Evolutionary conservation across 2,329 filamentous ascomycete genomes (phyloP), one percentile per base, ranked within the genome.

Genomic region (Colletotrichum sidae): DNA sequence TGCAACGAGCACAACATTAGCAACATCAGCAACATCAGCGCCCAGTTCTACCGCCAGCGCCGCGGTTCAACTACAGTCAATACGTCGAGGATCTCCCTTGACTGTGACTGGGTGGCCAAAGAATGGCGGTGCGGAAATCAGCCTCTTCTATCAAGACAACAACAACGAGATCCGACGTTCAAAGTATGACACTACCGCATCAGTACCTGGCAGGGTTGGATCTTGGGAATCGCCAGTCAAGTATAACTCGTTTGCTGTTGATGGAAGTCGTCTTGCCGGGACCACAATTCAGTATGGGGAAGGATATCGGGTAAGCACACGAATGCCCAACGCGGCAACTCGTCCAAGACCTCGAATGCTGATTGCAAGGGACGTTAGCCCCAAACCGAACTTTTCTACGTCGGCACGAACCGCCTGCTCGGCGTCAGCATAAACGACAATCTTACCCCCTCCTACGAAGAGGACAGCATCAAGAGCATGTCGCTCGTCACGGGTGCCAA

Each of bases 391-490:
- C 11, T 63, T 8, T 57, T 51, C 6, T 53, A 63, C 15, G 52
- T 46, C 33, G 17, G 47, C 8, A 46, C 37, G 4, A 13, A 38
- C 1, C 60, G 47, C 9, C 33, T 63, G 3, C 46, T 57, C 3
- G 53, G 60, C 13, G 17, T 63, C 11, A 57, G 49, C 47, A 35
- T 63, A 34, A 63, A 62, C 53, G 46, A 56, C 3, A 33, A 51
- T 2, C 35, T 49, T 15, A 52, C 4, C 38, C 39, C 60, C 2
- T 33, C 35, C 2, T 56, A 17, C 10, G 46, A 55, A 6, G 47
- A 51, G 11, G 53, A 57, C 47, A 57, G 46, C 33, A 57, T 62
- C 46, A 62, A 62, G 10, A 45, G 44, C 15, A 52, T 51, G 25
- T 12, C 10, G 9, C 39, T 57, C 6, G 39, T 4, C 11, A 39